These are phyloP conservation scores for Myxozyma sirexii DNA, from an alignment of 805 yeast genomes.

Conservation along the genomic window DNA sequence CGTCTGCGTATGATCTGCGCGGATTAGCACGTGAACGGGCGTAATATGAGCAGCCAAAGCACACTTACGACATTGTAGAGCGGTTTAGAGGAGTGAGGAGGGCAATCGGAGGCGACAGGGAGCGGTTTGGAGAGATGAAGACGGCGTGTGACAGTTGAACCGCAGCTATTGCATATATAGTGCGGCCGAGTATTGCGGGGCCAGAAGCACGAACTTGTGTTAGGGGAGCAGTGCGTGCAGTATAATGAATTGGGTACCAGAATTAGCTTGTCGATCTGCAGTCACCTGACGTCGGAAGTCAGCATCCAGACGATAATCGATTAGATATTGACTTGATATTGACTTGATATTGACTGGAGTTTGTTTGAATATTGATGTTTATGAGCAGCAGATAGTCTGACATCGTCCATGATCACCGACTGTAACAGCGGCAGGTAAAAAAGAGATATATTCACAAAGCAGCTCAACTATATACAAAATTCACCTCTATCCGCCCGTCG, in stretches of 20 bases:
- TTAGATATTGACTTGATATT: not conserved
- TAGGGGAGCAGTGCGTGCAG: no score
- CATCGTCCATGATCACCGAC: no score
- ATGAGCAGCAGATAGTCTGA: no score
- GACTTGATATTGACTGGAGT: no score
- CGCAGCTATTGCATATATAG: not conserved
- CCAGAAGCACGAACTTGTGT: not conserved
- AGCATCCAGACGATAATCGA: not conserved
- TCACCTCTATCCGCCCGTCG: not conserved
- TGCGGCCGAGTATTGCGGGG: not conserved
- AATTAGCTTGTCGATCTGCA: not conserved
- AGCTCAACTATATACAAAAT: not conserved
- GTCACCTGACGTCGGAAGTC: not conserved
- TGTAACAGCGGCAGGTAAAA: not conserved
- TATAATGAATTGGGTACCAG: not conserved
- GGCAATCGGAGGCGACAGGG: no score
- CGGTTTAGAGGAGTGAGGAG: not conserved
- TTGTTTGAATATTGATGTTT: no score
- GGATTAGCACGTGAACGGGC: not conserved
- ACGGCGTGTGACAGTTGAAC: not conserved
- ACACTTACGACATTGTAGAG: slow-evolving; percentile 6
- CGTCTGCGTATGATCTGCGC: slow-evolving; percentile 23
- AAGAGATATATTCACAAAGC: not conserved
- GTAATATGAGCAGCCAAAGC: no score
- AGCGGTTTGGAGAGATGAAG: not conserved